A percentile compares a stretch with the other conserved stretches of the same genome.
These are phyloP conservation scores for Eimeria praecox DNA, from an alignment of 169 alveolate genomes.

Conservation along the genomic window DNA sequence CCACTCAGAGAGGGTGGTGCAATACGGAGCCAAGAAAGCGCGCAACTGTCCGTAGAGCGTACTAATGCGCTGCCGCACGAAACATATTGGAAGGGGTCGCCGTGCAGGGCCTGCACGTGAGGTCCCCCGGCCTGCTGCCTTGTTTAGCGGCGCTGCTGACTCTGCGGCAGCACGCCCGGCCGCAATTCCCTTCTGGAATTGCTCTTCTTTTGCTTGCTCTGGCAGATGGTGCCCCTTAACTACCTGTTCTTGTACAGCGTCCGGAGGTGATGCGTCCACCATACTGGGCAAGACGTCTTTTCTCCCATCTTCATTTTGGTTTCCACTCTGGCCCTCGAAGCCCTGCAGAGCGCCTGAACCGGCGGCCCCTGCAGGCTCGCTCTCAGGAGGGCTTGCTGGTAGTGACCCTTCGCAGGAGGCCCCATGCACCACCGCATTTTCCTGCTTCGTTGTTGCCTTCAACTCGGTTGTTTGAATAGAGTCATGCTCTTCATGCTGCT, in stretches of 20 bases:
- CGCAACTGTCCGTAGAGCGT: background rate
- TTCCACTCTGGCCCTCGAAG: background rate
- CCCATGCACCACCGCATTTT: background rate
- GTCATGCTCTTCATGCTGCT: background rate
- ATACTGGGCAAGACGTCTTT: background rate
- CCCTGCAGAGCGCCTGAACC: background rate
- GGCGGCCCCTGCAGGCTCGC: background rate
- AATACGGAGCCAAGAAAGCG: conserved; percentile 10
- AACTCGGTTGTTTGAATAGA: background rate
- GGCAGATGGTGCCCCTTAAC: background rate
- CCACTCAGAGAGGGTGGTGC: conserved; percentile 66
- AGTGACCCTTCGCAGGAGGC: background rate
- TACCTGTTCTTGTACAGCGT: background rate
- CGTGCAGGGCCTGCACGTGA: conserved; percentile 20
- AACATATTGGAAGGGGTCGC: conserved; percentile 17
- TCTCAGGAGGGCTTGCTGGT: background rate
- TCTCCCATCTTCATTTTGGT: background rate
- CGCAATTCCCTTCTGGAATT: background rate
- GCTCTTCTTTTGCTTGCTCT: conserved; percentile 1
- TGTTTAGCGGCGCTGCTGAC: background rate
- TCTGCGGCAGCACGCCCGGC: conserved; percentile 20
- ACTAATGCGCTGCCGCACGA: conserved; percentile 33
- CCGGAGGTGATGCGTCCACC: background rate
- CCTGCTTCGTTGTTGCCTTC: background rate
- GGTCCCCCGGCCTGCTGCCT: conserved; percentile 40